These are phyloP conservation scores for Alternaria novae-zelandiae DNA, from an alignment of 2,329 filamentous ascomycete species.

Conservation along the genomic window DNA sequence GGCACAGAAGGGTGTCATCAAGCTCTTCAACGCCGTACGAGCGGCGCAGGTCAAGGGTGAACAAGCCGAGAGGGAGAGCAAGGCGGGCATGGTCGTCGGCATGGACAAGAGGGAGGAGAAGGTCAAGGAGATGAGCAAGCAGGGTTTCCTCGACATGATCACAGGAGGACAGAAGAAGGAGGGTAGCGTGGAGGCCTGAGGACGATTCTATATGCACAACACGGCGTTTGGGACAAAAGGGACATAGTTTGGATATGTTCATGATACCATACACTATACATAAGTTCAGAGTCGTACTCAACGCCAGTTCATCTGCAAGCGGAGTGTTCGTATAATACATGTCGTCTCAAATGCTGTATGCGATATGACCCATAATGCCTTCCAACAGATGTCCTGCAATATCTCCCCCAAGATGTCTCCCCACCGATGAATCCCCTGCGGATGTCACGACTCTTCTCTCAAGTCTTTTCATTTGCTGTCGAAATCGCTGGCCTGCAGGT, in stretches of 20 bases:
- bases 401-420: background rate
- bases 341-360: slow-evolving; percentile 4
- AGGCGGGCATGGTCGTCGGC: slow-evolving; percentile 77
- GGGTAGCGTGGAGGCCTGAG: slow-evolving; percentile 18
- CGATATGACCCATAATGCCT: background rate
- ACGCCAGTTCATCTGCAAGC: slow-evolving; percentile 19
- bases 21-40: slow-evolving; percentile 93
- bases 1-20: slow-evolving; percentile 91
- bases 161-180: slow-evolving; percentile 59
- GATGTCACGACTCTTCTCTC: background rate
- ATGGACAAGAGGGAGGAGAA: slow-evolving; percentile 82
- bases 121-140: slow-evolving; percentile 94
- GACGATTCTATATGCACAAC: background rate
- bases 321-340: slow-evolving; percentile 23
- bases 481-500: slow-evolving; percentile 95
- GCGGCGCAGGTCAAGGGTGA: slow-evolving; percentile 89
- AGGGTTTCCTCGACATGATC: slow-evolving; percentile 94
- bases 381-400: background rate
- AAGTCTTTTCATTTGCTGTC: slow-evolving; percentile 1
- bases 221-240: slow-evolving; percentile 2
- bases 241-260: slow-evolving; percentile 4
- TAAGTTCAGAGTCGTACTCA: slow-evolving; percentile 4
- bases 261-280: slow-evolving; percentile 23
- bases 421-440: too few species aligned
- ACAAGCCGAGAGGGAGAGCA: slow-evolving; percentile 73